Base-by-base conservation (phyloP, 805 yeast genomes). In the Candida pseudoglaebosa region DNA sequence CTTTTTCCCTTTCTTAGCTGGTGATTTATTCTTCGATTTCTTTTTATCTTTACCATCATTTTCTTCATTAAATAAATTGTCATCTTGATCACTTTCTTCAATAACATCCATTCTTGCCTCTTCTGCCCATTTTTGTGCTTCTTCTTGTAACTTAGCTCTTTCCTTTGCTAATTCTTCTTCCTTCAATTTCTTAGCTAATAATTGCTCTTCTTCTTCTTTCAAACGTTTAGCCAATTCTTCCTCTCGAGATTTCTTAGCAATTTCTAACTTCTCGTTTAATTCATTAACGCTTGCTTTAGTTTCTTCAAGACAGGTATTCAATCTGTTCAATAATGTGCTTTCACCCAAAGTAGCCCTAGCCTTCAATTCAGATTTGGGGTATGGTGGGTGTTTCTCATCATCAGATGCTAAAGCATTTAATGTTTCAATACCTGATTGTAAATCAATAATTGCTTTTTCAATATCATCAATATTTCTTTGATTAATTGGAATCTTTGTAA, bases 291-390 rank as follows among this genome's bases (percentile, higher is more conserved):
- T 80, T 44, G 74, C 82, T 47, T 71, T 68, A 47, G 93, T 96
- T 47, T 86, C 91, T 18, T 73, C 78, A 37, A 84, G 65, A 20
- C 82, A 77, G 43, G 82, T 76, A 48, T 75, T 84, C 46, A 93
- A 71, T 55, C 89, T 83, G 42, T 77, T 80, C 44, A 76, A 69
- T 56, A 89, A 70, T 0, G 96, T 84, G 40, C 80, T 77, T 36
- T 79, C 72, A 56, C 95, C 96, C 74, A 88, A 75, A 48, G 77
- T 76, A n/a, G 93, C 91, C 63, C 97, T 80, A 48, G 89, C 82
- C 52, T 80, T 82, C 48, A 93, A 69, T 46, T 90, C 96, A 14
- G 78, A 78, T 19, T 83, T 71, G 2, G 95, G 83, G 56, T 78
- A 86, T 24, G 96, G 95, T 8, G 95, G 82, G 48, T 75, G 73